A percentile compares a stretch with the other conserved stretches of the same genome.
Evolutionary conservation across 345 rosid genomes (phyloP).

Genomic region (Eucalyptus rudis): DNA sequence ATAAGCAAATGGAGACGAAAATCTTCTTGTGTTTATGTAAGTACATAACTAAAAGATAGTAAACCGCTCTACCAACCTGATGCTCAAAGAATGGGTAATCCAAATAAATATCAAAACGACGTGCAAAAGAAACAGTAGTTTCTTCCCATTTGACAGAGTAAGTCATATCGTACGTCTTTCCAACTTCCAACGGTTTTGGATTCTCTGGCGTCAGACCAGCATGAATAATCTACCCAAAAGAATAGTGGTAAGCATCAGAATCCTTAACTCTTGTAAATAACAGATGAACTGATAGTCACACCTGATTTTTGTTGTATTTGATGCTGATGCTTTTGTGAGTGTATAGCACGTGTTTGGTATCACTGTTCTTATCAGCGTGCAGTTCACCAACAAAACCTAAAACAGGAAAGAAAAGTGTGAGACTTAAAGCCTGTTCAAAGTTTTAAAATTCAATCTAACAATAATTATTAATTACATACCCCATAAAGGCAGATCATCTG

Average conservation of each 20-base stretch:
- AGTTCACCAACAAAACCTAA: constrained; percentile 83
- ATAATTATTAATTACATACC: constrained; percentile 33
- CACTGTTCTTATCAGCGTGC: constrained; percentile 71
- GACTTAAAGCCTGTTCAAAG: not conserved
- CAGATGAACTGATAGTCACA: not conserved
- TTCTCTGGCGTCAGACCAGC: constrained; percentile 75
- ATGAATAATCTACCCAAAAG: constrained; percentile 58
- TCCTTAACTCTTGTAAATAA: not conserved
- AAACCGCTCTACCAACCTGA: constrained; percentile 34
- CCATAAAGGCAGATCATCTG: constrained; percentile 95
- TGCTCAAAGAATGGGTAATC: constrained; percentile 95
- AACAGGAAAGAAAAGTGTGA: not conserved
- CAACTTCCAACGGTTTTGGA: constrained; percentile 64
- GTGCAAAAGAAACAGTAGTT: constrained; percentile 64
- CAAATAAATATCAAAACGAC: constrained; percentile 86
- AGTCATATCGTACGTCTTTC: constrained; percentile 57
- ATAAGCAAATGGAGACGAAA: not conserved
- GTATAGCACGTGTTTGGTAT: constrained; percentile 61
- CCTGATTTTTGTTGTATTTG: constrained; percentile 80
- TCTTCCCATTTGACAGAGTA: constrained; percentile 75
- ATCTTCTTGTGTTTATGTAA: not conserved
- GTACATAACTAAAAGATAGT: not conserved
- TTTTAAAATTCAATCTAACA: not conserved
- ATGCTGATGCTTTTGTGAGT: constrained; percentile 64
- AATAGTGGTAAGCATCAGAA: not conserved